Conservation (phyloP, 2,329 filamentous ascomycete species). For the Cytospora piceicola region DNA sequence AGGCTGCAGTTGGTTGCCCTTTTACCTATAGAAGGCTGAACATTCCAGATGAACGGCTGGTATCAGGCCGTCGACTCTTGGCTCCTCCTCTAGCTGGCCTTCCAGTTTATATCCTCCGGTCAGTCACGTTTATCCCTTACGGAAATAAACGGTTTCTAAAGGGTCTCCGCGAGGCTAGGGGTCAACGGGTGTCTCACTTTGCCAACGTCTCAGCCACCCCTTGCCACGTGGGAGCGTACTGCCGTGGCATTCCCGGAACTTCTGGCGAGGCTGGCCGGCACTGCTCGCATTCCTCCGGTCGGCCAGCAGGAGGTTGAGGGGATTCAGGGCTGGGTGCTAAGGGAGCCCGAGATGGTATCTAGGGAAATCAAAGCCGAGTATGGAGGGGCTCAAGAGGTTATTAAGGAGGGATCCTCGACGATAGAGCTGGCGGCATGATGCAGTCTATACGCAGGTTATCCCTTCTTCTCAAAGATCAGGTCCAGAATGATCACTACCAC, state of each 20-base stretch:
- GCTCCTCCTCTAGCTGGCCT: background rate
- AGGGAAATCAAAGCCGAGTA: background rate
- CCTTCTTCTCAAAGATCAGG: conserved; percentile 5
- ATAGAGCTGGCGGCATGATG: conserved; percentile 7
- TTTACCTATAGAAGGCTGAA: background rate
- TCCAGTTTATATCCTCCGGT: background rate
- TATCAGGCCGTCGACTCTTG: background rate
- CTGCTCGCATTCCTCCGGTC: conserved; percentile 18
- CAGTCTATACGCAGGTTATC: background rate
- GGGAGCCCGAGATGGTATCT: conserved; percentile 14
- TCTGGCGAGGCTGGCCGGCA: conserved; percentile 24
- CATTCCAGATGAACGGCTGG: background rate
- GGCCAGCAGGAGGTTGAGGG: conserved; percentile 21
- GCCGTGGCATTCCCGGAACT: conserved; percentile 18
- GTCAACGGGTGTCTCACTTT: conserved; percentile 24
- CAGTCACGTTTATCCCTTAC: conserved; percentile 15
- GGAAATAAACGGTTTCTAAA: conserved; percentile 20
- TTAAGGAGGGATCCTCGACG: conserved; percentile 5
- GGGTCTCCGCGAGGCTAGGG: conserved; percentile 15
- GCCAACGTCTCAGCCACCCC: background rate
- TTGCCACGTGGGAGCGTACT: conserved; percentile 11
- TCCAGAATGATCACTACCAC: conserved; percentile 16
- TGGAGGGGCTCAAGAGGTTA: conserved; percentile 16
- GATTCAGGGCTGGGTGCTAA: conserved; percentile 18
- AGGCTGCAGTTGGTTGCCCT: background rate